Conservation (phyloP, 352 stramenopile species). For the Phytophthora sp. region DNA sequence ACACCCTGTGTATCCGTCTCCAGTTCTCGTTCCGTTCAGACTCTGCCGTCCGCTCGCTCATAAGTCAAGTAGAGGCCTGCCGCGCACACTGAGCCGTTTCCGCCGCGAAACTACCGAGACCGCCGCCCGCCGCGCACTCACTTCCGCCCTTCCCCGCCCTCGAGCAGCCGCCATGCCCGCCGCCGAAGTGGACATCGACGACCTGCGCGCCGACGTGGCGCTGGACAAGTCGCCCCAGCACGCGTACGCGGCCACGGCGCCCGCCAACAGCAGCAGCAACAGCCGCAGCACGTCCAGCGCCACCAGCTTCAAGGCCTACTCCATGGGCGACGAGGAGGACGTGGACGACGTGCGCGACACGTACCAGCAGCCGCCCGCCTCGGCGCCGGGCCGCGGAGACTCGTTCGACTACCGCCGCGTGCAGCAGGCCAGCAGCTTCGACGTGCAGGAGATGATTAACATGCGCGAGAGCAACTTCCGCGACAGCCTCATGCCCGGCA, state of each 20-base stretch:
- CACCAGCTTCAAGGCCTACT: conserved; percentile 34
- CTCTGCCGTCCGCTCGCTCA: conserved; percentile 27
- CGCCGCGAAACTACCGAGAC: conserved; percentile 6
- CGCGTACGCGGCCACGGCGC: conserved; percentile 16
- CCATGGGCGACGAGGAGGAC: conserved; percentile 38
- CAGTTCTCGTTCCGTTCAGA: conserved; percentile 11
- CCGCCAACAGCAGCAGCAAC: conserved; percentile 23
- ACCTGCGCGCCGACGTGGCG: conserved; percentile 30
- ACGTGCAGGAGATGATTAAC: conserved; percentile 64
- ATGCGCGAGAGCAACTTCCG: conserved; percentile 57
- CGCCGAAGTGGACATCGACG: conserved; percentile 50
- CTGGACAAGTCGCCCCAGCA: conserved; percentile 11
- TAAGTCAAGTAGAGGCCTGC: conserved; percentile 28
- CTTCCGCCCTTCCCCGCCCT: not conserved
- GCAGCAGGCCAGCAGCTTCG: conserved; percentile 58
- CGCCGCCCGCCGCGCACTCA: not conserved
- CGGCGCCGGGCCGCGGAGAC: conserved; percentile 5
- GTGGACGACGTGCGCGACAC: conserved; percentile 24
- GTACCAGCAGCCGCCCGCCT: not conserved
- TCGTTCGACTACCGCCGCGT: conserved; percentile 33
- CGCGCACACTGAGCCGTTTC: conserved; percentile 4
- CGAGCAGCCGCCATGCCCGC: conserved; percentile 29
- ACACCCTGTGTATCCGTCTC: not conserved
- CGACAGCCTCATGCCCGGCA: conserved; percentile 53
- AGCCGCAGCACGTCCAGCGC: conserved; percentile 30